Evolutionary conservation across 2,329 filamentous ascomycete species (phyloP).

Genomic region (Ceratocystis variospora): DNA sequence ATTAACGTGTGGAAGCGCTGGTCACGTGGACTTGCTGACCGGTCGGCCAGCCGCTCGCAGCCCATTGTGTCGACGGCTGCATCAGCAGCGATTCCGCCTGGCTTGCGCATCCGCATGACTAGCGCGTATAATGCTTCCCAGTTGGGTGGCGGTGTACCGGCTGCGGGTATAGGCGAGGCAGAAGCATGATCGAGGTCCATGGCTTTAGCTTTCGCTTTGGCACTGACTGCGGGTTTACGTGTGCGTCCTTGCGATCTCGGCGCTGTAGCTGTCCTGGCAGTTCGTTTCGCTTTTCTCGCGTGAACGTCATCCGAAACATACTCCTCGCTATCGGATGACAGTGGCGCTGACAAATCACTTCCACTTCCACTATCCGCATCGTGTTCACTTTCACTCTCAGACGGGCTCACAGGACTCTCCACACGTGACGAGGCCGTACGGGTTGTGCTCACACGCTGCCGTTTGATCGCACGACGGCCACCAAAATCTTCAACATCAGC

Average conservation of each 20-base stretch:
- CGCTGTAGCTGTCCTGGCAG: background rate
- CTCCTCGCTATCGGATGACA: conserved; percentile 15
- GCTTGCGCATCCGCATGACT: conserved; percentile 61
- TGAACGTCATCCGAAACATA: background rate
- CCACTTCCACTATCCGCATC: background rate
- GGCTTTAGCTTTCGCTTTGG: conserved; percentile 20
- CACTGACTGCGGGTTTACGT: conserved; percentile 36
- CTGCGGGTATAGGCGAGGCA: background rate
- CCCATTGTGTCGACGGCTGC: conserved; percentile 97
- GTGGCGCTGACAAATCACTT: background rate
- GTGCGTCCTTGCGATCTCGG: conserved; percentile 21
- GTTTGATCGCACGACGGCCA: conserved; percentile 30
- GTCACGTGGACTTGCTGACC: conserved; percentile 36
- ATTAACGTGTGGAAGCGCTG: conserved; percentile 76
- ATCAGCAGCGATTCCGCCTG: conserved; percentile 43
- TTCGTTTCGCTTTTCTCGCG: conserved; percentile 7
- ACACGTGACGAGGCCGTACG: background rate
- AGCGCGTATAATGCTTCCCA: conserved; percentile 73
- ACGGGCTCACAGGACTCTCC: background rate
- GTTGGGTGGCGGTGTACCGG: conserved; percentile 45
- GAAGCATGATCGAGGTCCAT: background rate
- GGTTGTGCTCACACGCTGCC: conserved; percentile 30
- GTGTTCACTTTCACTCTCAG: background rate
- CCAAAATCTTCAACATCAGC: conserved; percentile 46
- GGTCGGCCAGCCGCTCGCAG: conserved; percentile 60